These are phyloP conservation scores for Tricholoma sp. DNA, from an alignment of 768 basidiomycete genomes.

Conservation along the genomic window DNA sequence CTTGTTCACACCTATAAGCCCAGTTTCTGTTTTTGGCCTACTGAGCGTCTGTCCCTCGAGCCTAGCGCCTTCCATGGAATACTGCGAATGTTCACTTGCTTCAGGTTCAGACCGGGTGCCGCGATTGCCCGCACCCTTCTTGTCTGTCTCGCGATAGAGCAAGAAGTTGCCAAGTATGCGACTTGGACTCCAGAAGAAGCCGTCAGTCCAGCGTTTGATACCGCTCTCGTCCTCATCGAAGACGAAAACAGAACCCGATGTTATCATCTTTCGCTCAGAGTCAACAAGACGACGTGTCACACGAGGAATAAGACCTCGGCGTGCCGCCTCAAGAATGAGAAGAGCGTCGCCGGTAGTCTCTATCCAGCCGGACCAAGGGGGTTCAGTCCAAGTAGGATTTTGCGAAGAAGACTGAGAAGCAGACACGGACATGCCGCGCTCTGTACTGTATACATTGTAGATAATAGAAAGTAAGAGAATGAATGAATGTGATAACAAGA, in stretches of 20 bases:
- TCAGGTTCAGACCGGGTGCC: conserved; percentile 38
- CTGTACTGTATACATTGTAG: neutral
- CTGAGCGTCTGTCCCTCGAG: conserved; percentile 48
- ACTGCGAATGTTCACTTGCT: conserved; percentile 29
- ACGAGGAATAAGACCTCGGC: conserved; percentile 83
- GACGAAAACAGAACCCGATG: conserved; percentile 90
- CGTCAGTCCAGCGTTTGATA: conserved; percentile 98
- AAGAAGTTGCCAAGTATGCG: conserved; percentile 93
- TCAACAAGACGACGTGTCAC: conserved; percentile 92
- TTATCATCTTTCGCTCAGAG: conserved; percentile 89
- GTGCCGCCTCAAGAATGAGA: conserved; percentile 93
- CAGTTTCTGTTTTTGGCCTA: conserved; percentile 50
- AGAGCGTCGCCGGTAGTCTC: conserved; percentile 93
- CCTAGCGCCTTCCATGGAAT: conserved; percentile 22
- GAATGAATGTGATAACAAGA: neutral
- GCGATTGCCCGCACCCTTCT: conserved; percentile 63
- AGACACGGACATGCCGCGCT: conserved; percentile 37
- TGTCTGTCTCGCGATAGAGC: conserved; percentile 92
- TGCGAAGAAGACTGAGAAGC: conserved; percentile 23
- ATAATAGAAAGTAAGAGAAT: neutral
- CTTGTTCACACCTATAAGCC: conserved; percentile 52
- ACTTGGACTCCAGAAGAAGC: conserved; percentile 93
- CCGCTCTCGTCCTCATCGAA: conserved; percentile 97
- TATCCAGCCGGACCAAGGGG: conserved; percentile 93
- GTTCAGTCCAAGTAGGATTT: conserved; percentile 66